These are phyloP conservation scores for Coniosporium uncinatum DNA, from an alignment of 2,329 filamentous ascomycete species.

Conservation along the genomic window DNA sequence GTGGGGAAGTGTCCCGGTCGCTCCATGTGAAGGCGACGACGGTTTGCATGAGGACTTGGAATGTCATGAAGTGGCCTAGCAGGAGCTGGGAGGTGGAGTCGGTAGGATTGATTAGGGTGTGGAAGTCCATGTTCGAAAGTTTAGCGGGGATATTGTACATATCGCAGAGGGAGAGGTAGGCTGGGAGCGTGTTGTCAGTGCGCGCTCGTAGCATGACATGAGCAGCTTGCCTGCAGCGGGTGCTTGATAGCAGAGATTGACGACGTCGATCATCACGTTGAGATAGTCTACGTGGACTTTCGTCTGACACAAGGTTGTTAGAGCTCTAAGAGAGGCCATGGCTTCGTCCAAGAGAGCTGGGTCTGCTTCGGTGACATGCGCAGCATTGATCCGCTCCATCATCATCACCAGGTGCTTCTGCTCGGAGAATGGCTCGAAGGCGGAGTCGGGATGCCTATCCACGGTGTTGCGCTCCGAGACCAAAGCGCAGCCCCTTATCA, in stretches of 20 bases:
- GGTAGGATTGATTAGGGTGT: constrained; percentile 32
- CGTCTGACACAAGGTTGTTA: constrained; percentile 19
- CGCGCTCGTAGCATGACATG: background rate
- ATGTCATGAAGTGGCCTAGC: constrained; percentile 38
- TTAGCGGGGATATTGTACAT: constrained; percentile 33
- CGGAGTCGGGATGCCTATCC: constrained; percentile 14
- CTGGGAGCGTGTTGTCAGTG: constrained; percentile 6
- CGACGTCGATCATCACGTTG: constrained; percentile 15
- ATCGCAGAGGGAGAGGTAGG: constrained; percentile 33
- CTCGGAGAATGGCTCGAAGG: constrained; percentile 21
- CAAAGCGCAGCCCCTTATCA: constrained; percentile 27
- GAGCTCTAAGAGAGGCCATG: constrained; percentile 16
- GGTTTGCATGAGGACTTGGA: constrained; percentile 31
- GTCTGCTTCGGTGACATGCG: constrained; percentile 13
- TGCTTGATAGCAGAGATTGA: constrained; percentile 19
- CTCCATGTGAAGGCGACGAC: background rate
- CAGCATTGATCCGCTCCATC: constrained; percentile 16
- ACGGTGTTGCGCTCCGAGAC: constrained; percentile 19
- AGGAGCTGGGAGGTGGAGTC: constrained; percentile 36
- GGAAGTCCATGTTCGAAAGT: constrained; percentile 33
- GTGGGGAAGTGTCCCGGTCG: background rate
- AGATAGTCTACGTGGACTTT: constrained; percentile 20
- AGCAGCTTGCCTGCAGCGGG: constrained; percentile 14
- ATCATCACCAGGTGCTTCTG: constrained; percentile 24
- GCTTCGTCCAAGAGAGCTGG: constrained; percentile 21